Base-by-base conservation (phyloP, 805 yeast genomes). In the Candida silvicultrix region DNA sequence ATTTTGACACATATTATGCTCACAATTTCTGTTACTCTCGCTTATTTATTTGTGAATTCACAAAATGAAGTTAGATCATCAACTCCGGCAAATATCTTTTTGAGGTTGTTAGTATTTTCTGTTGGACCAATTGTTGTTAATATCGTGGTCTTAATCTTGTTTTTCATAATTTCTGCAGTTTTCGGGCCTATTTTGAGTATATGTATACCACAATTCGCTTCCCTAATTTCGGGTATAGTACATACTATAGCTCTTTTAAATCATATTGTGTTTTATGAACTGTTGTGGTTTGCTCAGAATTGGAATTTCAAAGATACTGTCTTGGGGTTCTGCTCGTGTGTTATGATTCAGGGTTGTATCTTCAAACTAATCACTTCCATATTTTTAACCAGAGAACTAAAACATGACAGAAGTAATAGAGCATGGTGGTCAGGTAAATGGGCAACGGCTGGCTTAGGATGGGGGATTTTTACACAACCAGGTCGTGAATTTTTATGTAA, bases 381-480 rank as follows among this genome's bases (percentile, higher is more conserved):
- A 0, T 57, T 82, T 5, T 58, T 83, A 38, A 71, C 81, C 7
- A 70, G 80, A 39, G 90, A 84, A 56, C 68, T 74, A 46, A 70
- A 70, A 42, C 77, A 73, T 48, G 82, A 74, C 49, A 66, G 68
- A 45, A 61, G 81, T 0, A 84, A 81, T 52, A 65, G 69, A 41
- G 82, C 88, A 0, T 80, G 85, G 85, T 81, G 86, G 85, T 76
- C 85, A 2, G 86, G 87, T 0, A 75, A 73, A 51, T 81, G 87
- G 87, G 49, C 75, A 7, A 69, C 70, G 1, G 68, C 83, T 0
- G 81, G 78, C 0, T 60, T 81, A 10, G 83, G 85, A 0, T 73
- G 77, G 75, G 63, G 71, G 39, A 63, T 74, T 0, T 47, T 81
- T 9, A 69, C 81, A 1, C 85, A 80, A 46, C 85, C 85, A 4